phyloP scores from a whole-genome alignment of 345 rosid species.

The Linum usitatissimum region DNA sequence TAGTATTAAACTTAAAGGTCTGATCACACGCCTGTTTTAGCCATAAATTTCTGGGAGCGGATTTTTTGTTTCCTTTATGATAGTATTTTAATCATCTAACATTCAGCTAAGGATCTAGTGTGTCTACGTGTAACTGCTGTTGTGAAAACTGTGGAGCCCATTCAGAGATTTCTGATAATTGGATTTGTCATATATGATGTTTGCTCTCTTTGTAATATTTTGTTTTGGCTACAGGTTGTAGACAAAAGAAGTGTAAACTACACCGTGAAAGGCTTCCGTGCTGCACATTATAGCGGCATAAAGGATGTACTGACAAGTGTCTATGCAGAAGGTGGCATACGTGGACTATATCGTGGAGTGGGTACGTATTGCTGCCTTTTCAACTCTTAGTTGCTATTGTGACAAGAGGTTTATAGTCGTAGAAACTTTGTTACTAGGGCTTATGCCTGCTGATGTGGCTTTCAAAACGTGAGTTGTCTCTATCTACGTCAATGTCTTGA shows the following conservation, averaged over 20 bases:
- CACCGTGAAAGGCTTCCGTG: slow-evolving; percentile 29
- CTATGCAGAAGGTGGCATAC: slow-evolving; percentile 76
- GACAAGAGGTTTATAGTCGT: too few relatives aligned
- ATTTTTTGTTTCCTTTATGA: not conserved
- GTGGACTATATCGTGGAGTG: slow-evolving; percentile 75
- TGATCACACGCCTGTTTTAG: too few relatives aligned
- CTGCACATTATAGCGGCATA: slow-evolving; percentile 61
- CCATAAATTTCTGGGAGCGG: too few relatives aligned
- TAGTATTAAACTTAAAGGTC: too few relatives aligned
- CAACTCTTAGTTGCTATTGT: too few relatives aligned
- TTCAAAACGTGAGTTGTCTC: too few relatives aligned
- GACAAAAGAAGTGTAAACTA: slow-evolving; percentile 28
- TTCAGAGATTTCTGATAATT: not conserved
- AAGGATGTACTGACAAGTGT: slow-evolving; percentile 61
- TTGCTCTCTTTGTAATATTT: slow-evolving; percentile 7
- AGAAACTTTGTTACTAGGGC: too few relatives aligned
- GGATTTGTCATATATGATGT: not conserved
- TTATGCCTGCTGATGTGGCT: too few relatives aligned
- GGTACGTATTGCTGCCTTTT: slow-evolving; percentile 34
- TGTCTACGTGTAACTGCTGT: not conserved
- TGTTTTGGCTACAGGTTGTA: slow-evolving; percentile 38
- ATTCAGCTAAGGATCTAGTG: not conserved
- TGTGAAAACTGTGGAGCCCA: too few relatives aligned
- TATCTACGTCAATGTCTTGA: too few relatives aligned
- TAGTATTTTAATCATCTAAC: not conserved